phyloP scores from a whole-genome alignment of 2,329 filamentous ascomycete genomes.

The Anisogramma anomala region DNA sequence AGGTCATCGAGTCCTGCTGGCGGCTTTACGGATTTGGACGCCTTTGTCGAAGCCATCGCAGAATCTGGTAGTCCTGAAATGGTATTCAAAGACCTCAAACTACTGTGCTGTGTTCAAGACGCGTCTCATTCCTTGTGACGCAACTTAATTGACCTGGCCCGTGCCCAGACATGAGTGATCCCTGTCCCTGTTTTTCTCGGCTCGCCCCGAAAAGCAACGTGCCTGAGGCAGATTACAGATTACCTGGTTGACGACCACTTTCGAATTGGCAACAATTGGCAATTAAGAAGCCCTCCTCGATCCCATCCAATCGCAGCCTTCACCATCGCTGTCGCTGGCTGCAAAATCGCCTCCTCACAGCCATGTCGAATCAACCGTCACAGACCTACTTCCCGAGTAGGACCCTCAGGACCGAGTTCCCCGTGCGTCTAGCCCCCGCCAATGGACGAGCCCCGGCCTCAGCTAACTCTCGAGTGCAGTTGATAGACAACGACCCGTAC shows the following conservation, averaged over 20 bases:
- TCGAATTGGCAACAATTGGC: constrained; percentile 9
- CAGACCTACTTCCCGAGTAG: constrained; percentile 59
- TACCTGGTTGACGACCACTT: constrained; percentile 6
- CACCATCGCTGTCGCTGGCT: constrained; percentile 11
- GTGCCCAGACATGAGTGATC: constrained; percentile 1
- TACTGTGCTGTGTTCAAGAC: constrained; percentile 6
- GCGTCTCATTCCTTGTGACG: constrained; percentile 8
- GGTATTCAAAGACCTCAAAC: too few species aligned
- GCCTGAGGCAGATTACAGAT: background rate
- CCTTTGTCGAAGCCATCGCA: background rate
- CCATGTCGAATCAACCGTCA: constrained; percentile 28
- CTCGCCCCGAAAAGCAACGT: background rate
- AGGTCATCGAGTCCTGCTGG: constrained; percentile 50
- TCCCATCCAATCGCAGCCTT: background rate
- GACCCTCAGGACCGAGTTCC: constrained; percentile 71
- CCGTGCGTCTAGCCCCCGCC: constrained; percentile 47
- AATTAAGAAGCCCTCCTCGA: too few species aligned
- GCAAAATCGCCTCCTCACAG: constrained; percentile 17
- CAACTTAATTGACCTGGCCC: constrained; percentile 9
- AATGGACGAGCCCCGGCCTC: constrained; percentile 18
- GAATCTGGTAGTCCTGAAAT: too few species aligned
- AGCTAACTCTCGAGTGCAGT: constrained; percentile 40
- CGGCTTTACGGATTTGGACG: constrained; percentile 12
- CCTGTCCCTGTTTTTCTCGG: background rate
- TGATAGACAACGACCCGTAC: constrained; percentile 99